These are phyloP conservation scores for Arabis hirsuta DNA, from an alignment of 345 rosid species.

Conservation along the genomic window DNA sequence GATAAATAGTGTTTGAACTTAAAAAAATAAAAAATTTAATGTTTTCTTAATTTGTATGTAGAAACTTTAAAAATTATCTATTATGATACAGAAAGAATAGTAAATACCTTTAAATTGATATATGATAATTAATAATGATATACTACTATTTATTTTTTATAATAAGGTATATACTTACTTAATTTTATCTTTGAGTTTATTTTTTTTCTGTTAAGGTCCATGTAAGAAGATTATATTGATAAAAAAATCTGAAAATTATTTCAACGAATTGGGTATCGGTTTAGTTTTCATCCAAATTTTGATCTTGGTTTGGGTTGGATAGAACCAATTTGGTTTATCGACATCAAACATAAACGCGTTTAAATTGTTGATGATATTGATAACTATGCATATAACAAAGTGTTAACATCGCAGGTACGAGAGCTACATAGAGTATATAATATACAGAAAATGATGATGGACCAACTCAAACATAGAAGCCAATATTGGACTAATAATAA, in stretches of 20 bases:
- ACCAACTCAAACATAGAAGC: constrained; percentile 57
- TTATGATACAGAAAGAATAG: no score
- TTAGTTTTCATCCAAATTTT: background rate
- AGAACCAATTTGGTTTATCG: constrained; percentile 10
- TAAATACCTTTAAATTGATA: no score
- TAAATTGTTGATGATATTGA: background rate
- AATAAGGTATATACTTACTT: no score
- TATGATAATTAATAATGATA: no score
- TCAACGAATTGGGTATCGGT: background rate
- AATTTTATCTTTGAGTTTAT: background rate
- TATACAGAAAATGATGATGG: constrained; percentile 73
- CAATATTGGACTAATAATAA: constrained; percentile 40
- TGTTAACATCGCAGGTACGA: constrained; percentile 58
- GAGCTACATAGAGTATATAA: constrained; percentile 82
- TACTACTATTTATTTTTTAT: no score
- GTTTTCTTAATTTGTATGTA: no score
- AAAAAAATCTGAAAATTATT: background rate
- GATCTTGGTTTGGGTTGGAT: background rate
- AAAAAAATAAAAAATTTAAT: no score
- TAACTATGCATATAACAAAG: constrained; percentile 4
- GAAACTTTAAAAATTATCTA: no score
- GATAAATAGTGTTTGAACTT: no score
- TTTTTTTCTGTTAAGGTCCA: background rate
- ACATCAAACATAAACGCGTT: background rate
- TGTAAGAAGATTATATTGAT: background rate